Percentiles rank a stretch among this genome's conserved stretches.
Evolutionary conservation across 140 eudicot species (phyloP).

Genomic region (Stevia rebaudiana): DNA sequence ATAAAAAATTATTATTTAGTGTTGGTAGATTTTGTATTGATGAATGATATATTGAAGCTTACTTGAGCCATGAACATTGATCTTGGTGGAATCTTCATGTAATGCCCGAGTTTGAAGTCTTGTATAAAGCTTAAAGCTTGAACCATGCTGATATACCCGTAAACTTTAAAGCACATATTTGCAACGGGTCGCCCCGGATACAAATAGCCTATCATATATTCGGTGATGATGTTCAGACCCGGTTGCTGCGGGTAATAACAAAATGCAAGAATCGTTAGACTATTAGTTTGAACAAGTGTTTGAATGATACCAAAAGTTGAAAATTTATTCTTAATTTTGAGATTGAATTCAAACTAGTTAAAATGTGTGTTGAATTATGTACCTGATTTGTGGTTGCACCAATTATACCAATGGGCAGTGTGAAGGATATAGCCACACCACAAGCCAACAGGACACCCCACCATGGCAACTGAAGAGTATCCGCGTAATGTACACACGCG

Average conservation of each 20-base stretch:
- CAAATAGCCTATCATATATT: conserved; percentile 44
- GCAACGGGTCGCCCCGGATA: conserved; percentile 57
- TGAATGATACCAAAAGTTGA: no score
- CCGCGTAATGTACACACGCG: conserved; percentile 29
- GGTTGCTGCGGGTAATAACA: conserved; percentile 28
- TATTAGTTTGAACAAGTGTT: no score
- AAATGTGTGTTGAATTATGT: not conserved
- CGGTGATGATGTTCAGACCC: conserved; percentile 49
- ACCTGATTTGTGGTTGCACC: conserved; percentile 64
- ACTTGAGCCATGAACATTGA: conserved; percentile 59
- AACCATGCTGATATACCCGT: conserved; percentile 47
- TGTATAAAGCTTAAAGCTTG: conserved; percentile 40
- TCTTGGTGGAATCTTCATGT: conserved; percentile 71
- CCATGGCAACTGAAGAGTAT: conserved; percentile 49
- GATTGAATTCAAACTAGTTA: not conserved
- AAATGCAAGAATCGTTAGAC: not conserved
- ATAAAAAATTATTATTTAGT: no score
- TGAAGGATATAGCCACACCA: conserved; percentile 35
- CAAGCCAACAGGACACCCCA: conserved; percentile 60
- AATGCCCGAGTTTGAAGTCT: conserved; percentile 62
- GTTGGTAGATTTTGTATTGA: no score
- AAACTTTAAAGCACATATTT: conserved; percentile 54
- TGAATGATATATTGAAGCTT: not conserved
- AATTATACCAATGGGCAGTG: conserved; percentile 53
- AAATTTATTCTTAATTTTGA: not conserved